A percentile compares a stretch with the other conserved stretches of the same genome.
Conservation (phyloP, 2,329 filamentous ascomycete species). For the Xylariaceae sp. region DNA sequence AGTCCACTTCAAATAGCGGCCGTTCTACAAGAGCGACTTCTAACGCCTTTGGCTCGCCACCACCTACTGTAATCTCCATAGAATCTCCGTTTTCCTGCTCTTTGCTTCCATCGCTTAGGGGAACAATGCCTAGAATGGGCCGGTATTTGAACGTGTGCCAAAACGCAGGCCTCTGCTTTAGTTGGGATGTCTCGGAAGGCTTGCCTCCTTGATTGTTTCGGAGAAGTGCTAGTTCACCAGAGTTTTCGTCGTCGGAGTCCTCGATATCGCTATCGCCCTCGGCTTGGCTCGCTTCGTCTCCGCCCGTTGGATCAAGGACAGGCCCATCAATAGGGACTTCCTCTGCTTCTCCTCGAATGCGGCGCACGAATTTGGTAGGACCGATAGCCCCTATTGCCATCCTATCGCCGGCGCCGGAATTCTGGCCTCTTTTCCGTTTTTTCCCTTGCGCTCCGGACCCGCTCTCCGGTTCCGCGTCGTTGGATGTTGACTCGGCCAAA, state of each 20-base stretch:
- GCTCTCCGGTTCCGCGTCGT: conserved; percentile 26
- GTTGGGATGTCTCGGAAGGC: conserved; percentile 21
- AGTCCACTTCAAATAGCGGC: conserved; percentile 74
- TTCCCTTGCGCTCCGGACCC: conserved; percentile 31
- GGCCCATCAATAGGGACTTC: conserved; percentile 27
- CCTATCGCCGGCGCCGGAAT: conserved; percentile 48
- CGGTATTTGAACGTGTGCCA: conserved; percentile 94
- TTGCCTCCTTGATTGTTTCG: conserved; percentile 26
- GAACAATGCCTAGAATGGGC: conserved; percentile 73
- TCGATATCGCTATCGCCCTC: conserved; percentile 31
- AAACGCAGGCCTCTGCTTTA: conserved; percentile 32
- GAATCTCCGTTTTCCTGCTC: conserved; percentile 23
- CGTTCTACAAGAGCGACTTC: conserved; percentile 88
- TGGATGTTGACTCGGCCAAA: conserved; percentile 41
- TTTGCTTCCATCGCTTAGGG: conserved; percentile 35
- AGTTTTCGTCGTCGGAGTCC: conserved; percentile 32
- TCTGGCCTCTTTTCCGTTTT: conserved; percentile 51
- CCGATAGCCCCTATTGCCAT: conserved; percentile 40
- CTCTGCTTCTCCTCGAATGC: conserved; percentile 19
- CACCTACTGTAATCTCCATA: conserved; percentile 7
- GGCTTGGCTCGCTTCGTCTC: conserved; percentile 27
- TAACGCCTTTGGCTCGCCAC: conserved; percentile 36
- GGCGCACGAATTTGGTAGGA: conserved; percentile 28
- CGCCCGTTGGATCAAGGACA: conserved; percentile 27
- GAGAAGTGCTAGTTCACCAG: conserved; percentile 30